phyloP scores from a whole-genome alignment of 352 stramenopile genomes.

The Phytophthora vignae region DNA sequence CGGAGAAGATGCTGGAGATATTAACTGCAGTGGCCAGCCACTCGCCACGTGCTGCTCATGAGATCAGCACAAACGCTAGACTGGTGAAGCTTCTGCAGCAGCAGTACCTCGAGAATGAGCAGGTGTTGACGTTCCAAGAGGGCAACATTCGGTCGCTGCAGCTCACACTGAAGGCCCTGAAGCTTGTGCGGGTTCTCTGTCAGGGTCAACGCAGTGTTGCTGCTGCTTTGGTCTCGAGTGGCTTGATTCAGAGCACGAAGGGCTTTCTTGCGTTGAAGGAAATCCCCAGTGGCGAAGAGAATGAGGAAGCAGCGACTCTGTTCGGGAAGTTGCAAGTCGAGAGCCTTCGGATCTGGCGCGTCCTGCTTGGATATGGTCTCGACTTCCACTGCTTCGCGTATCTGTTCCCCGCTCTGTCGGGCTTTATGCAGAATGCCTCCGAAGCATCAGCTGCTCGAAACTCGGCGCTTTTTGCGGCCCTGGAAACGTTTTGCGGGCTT shows the following conservation, averaged over 20 bases:
- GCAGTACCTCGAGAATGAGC: conserved; percentile 63
- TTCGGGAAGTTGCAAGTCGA: conserved; percentile 57
- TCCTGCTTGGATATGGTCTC: conserved; percentile 68
- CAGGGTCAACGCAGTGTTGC: conserved; percentile 57
- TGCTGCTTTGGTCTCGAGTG: conserved; percentile 44
- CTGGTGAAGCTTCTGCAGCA: conserved; percentile 56
- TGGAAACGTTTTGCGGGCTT: conserved; percentile 60
- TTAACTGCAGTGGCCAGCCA: conserved; percentile 54
- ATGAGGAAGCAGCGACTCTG: conserved; percentile 27
- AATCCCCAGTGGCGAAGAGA: conserved; percentile 20
- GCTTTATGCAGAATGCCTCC: conserved; percentile 36
- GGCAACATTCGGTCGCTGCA: conserved; percentile 39
- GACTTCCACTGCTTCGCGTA: conserved; percentile 81
- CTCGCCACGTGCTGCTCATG: conserved; percentile 54
- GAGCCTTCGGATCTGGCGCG: conserved; percentile 68
- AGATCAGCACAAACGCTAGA: conserved; percentile 53
- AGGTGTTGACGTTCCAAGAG: conserved; percentile 45
- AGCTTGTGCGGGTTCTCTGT: conserved; percentile 56
- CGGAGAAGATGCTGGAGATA: conserved; percentile 70
- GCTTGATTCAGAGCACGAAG: conserved; percentile 67
- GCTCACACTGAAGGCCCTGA: conserved; percentile 52
- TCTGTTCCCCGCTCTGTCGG: conserved; percentile 62
- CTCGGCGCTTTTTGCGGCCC: conserved; percentile 52
- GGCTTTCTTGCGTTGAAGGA: conserved; percentile 60
- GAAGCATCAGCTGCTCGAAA: conserved; percentile 14